Evolutionary conservation across 2,329 filamentous ascomycete species (phyloP).

Genomic region (Emydomyces testavorans): DNA sequence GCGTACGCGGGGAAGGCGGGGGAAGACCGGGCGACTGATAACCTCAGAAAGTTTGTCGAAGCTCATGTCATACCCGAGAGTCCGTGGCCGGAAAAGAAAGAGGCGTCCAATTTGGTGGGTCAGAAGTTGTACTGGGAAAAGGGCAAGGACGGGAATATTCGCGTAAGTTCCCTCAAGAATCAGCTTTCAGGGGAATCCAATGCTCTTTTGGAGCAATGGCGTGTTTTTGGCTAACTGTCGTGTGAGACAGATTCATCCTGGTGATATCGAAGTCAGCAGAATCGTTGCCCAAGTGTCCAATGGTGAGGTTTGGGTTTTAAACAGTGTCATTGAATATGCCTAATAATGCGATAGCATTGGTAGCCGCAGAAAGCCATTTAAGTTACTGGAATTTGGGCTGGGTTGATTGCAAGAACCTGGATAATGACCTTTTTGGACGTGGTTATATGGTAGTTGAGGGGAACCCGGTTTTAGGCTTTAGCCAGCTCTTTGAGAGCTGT

Average conservation of each 20-base stretch:
- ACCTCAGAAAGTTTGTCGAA: conserved; percentile 71
- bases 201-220: background rate
- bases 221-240: conserved; percentile 11
- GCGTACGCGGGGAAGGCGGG: conserved; percentile 69
- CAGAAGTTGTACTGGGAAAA: conserved; percentile 73
- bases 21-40: conserved; percentile 61
- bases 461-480: too few relatives aligned
- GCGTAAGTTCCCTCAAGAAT: conserved; percentile 40
- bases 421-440: too few relatives aligned
- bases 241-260: conserved; percentile 49
- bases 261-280: conserved; percentile 62
- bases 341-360: background rate
- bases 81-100: conserved; percentile 62
- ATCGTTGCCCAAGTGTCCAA: conserved; percentile 69
- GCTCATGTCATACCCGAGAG: conserved; percentile 65
- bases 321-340: conserved; percentile 47
- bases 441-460: too few relatives aligned
- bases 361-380: background rate
- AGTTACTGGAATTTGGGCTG: too few relatives aligned
- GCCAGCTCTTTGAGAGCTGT: too few relatives aligned
- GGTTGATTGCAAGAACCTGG: too few relatives aligned
- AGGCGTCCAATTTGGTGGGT: conserved; percentile 56
- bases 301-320: conserved; percentile 75
- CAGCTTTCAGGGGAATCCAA: background rate
- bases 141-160: conserved; percentile 51